These are phyloP conservation scores for Nitzschia inconspicua DNA, from an alignment of 108 stramenopile species.

Conservation along the genomic window DNA sequence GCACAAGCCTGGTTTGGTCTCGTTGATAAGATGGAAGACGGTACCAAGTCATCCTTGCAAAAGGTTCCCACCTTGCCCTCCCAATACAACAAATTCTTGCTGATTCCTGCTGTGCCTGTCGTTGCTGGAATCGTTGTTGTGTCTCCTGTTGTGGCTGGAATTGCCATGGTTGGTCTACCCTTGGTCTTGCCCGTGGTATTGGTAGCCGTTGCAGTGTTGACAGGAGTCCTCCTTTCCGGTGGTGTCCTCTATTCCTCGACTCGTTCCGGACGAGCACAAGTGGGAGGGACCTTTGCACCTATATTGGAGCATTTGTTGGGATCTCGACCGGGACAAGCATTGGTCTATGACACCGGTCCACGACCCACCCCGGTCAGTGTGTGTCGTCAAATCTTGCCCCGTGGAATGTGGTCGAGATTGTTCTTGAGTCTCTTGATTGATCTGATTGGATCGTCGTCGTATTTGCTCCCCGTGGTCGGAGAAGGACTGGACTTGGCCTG, in stretches of 20 bases:
- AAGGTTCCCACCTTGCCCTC: conserved; percentile 13
- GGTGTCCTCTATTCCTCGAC: conserved; percentile 55
- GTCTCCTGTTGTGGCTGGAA: conserved; percentile 51
- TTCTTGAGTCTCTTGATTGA: conserved; percentile 67
- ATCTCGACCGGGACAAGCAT: conserved; percentile 51
- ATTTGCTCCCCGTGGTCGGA: conserved; percentile 83
- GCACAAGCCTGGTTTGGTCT: conserved; percentile 56
- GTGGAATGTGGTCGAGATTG: conserved; percentile 60
- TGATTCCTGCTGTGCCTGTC: conserved; percentile 61
- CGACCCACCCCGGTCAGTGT: conserved; percentile 68
- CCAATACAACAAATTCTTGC: conserved; percentile 40
- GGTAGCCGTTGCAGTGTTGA: neutral
- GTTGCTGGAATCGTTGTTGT: conserved; percentile 42
- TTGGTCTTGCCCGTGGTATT: conserved; percentile 60
- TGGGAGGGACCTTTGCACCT: conserved; percentile 42
- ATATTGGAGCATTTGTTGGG: conserved; percentile 44
- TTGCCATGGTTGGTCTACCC: conserved; percentile 65
- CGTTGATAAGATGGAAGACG: conserved; percentile 51
- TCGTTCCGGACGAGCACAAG: conserved; percentile 36
- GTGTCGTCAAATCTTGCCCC: conserved; percentile 58
- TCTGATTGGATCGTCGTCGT: conserved; percentile 73
- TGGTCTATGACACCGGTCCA: conserved; percentile 79
- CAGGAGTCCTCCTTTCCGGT: conserved; percentile 12
- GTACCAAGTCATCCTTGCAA: conserved; percentile 10
- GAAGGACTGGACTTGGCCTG: conserved; percentile 85